Conservation (phyloP, 2,329 filamentous ascomycete species). For the Seiridium cupressi region DNA sequence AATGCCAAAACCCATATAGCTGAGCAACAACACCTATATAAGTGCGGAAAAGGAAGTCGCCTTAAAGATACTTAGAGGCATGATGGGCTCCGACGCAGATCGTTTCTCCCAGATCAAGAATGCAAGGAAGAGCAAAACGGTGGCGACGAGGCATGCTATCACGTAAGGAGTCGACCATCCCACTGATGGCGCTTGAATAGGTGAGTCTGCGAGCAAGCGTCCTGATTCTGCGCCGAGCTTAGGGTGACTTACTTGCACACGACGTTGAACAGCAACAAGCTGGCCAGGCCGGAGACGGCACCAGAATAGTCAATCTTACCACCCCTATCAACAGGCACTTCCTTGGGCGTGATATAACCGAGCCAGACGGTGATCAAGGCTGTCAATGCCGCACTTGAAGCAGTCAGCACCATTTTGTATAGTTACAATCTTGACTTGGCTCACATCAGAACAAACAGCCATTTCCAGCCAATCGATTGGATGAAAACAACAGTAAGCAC, state of each 20-base stretch:
- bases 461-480: slow-evolving; percentile 33
- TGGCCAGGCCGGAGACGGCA: slow-evolving; percentile 32
- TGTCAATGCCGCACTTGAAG: neutral
- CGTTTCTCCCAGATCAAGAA: slow-evolving; percentile 41
- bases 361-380: slow-evolving; percentile 4
- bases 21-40: slow-evolving; percentile 40
- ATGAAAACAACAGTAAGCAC: slow-evolving; percentile 38
- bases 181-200: slow-evolving; percentile 38
- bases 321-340: slow-evolving; percentile 29
- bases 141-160: slow-evolving; percentile 35
- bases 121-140: slow-evolving; percentile 23
- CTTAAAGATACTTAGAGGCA: slow-evolving; percentile 43
- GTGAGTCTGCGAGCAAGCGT: neutral
- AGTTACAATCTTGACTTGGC: slow-evolving; percentile 4
- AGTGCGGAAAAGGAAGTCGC: slow-evolving; percentile 41
- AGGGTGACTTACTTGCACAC: slow-evolving; percentile 43
- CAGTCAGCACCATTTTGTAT: neutral
- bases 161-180: slow-evolving; percentile 43
- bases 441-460: slow-evolving; percentile 38
- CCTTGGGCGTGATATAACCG: slow-evolving; percentile 17
- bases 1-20: slow-evolving; percentile 47
- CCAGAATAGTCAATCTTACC: slow-evolving; percentile 40
- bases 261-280: slow-evolving; percentile 48
- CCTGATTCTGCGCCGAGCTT: too few species aligned
- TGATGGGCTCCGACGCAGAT: slow-evolving; percentile 37